Evolutionary conservation across 1,284 basidiomycete species (phyloP), one percentile per base, ranked within the genome.

Genomic region (Boletus semigastroideus): DNA sequence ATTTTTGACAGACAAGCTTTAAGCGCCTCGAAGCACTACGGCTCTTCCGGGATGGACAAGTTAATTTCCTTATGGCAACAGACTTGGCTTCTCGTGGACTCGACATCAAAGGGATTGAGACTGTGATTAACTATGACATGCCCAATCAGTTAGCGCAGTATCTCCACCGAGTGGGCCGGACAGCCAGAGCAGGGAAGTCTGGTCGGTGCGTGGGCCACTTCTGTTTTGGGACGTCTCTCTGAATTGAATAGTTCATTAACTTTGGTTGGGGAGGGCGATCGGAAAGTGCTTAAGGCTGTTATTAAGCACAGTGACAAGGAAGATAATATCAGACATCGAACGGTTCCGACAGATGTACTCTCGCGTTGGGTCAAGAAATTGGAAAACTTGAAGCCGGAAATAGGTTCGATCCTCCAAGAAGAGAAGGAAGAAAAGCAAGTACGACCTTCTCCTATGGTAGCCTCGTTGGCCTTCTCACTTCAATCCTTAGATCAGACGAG

Each of bases 41-140:
- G 63, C 78, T 82, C 51, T 99, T 98, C 75, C 87, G 92, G 52
- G 90, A 93, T 55, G 88, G 92, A 27, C 71, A 80, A 39, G 89
- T 90, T 33, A 91, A 94, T 68, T 98, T 87, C 71, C 77, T 99
- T 9, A 88, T 98, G 77, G 95, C 95, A 1, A 99, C 96, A 1
- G 96, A 98, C 71, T 78, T 99, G 19, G 96, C 96, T 22, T 92
- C 93, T 55, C 87, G 95, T 61, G 95, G 95, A 72, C 78, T 98
- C 30, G 95, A 98, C 74, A 98, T 98, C 75, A 96, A 95, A 64
- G 95, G 94, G 17, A 89, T 98, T n/a, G 91, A 97, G 66, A 95
- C 93, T 1, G 93, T 98, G 52, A 93, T 98, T 68, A 98, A 98
- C 72, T 98, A 94, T 68, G 95, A 98, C 71, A 97, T 98, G 95